Base-by-base conservation (phyloP, 371 early-diverging fungal genomes). In the Circinella minor region DNA sequence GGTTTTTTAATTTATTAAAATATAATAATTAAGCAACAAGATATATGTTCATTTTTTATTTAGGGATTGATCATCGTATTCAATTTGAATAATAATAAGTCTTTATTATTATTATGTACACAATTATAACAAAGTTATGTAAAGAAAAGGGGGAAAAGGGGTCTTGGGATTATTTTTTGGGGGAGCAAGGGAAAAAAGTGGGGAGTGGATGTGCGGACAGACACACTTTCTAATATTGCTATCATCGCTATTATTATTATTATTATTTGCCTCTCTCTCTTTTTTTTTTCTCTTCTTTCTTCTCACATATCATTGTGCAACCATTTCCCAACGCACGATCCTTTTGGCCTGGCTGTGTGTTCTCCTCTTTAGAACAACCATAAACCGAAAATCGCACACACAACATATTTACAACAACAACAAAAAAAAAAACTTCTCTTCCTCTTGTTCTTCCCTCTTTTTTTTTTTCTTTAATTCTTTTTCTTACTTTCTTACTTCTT, bases 391-490 rank as follows among this genome's bases (percentile, higher is more conserved):
- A 9, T 11, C 47, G 15, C 47, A 47, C 47, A 47, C 47, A 47
- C 47, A 47, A 47, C 47, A 47, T 3, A 47, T 15, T 1, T 15
- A 11, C 47, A 47, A 8, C 51, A 5, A 51, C 51, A n/a, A 17
- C 57, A 55, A 55, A 55, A 55, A 6, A 6, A 66, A 8, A 39
- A 47, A 57, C 48, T 54, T 20, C 36, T 37, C 51, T 38, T 34
- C 47, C 38, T 43, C 54, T 61, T 43, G 9, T 46, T 61, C 46
- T 14, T 38, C 67, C 3, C 27, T 61, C 48, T 17, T n/a, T 61
- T 47, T 61, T 61, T 66, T 39, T 66, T 38, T 61, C 61, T 60
- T 36, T 65, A n/a, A 54, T 36, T 17, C 55, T 55, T 55, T 66
- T 37, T 39, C 55, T 55, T 27, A 27, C 34, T 37, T n/a, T n/a